Evolutionary conservation across 1,284 basidiomycete species (phyloP), one percentile per base, ranked within the genome.

Genomic region (Tilletiopsis washingtonensis): DNA sequence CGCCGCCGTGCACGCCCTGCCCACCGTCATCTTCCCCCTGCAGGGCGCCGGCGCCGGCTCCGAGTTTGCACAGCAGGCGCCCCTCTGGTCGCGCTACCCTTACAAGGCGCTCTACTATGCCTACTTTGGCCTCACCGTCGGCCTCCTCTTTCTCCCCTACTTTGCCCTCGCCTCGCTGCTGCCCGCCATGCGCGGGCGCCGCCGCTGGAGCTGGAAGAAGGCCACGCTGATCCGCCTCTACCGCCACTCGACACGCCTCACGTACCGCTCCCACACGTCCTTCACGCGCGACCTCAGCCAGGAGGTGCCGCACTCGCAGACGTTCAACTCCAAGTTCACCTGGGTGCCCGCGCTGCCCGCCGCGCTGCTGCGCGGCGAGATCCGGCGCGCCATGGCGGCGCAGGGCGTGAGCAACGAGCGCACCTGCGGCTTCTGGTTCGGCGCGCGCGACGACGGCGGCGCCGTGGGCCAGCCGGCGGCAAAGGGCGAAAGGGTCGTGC

Each of bases 351-450:
- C 61, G 4, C 43, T 19, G 48, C 27, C 19, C 4, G 59, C 62
- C 7, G 42, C 23, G 9, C 54, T 62, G 29, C 53, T 67, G 12
- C 44, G 54, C 3, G 68, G 68, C 6, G 68, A 71, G 44, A 34
- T 71, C n/a, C 20, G 46, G 23, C 51, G 64, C 3, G 63, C 63
- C 14, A 61, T 65, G 58, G 12, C 49, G 37, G 12, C 54, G 29
- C 68, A 71, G 44, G 49, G 50, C 38, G 53, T 64, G 17, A 20
- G 47, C 4, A 34, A 57, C 3, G 51, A 43, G 27, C 44, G 57
- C 7, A 63, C 61, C 7, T 64, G 61, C 27, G 68, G 68, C 9
- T 71, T 64, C 37, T 71, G 67, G 63, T 62, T 61, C 32, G 57
- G 61, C 2, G 62, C 57, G 23, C n/a, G 32, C 5, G 32, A 25